A percentile compares a stretch with the other conserved stretches of the same genome.
phyloP scores from a whole-genome alignment of 208 protist genomes.

The Leishmania amazonensis region DNA sequence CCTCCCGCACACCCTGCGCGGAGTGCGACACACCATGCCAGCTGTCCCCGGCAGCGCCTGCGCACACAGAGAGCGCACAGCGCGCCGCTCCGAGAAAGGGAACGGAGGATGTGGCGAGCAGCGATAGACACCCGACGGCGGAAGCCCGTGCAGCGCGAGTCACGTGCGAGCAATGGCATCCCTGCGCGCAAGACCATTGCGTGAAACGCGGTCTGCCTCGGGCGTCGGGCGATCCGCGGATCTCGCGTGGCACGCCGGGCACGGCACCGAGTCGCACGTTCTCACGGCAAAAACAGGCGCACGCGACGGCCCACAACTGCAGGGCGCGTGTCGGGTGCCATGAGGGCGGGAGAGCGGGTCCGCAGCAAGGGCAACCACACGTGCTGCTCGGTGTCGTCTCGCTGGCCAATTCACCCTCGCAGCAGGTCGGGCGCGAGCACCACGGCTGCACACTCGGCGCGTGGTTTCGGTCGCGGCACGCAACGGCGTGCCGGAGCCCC shows the following conservation, averaged over 20 bases:
- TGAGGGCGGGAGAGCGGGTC: no score
- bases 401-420: neutral
- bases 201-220: neutral
- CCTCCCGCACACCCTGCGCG: neutral
- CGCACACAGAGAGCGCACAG: no score
- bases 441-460: neutral
- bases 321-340: neutral
- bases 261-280: no score
- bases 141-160: no score
- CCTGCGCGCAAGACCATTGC: no score
- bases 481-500: neutral
- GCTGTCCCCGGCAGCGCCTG: neutral
- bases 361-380: neutral
- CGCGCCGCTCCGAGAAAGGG: no score
- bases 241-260: no score
- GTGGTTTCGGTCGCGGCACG: neutral
- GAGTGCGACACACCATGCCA: neutral
- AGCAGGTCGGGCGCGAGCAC: neutral
- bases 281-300: neutral
- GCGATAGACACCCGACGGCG: no score
- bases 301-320: no score
- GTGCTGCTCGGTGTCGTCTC: neutral
- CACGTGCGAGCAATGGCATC: no score
- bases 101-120: no score
- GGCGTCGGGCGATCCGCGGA: neutral